Evolutionary conservation across 805 yeast species (phyloP), one percentile per base, ranked within the genome.

Genomic region (Debaryomyces tyrocola): DNA sequence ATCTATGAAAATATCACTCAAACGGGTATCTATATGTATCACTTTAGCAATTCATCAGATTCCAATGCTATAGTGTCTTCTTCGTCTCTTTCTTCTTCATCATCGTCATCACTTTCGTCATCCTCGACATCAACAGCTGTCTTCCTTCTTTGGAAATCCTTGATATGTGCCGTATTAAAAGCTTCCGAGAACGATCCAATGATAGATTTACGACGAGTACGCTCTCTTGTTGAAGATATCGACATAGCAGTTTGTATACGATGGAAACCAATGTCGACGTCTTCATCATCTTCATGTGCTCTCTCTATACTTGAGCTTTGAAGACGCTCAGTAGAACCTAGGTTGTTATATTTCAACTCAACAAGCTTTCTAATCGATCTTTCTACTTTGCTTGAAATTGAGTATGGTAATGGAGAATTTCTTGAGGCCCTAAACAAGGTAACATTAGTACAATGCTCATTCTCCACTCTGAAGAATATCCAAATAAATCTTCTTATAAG

Each of bases 401-500:
- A 79, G 52, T 90, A 92, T 0, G 99, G 99, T 44, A 92, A 68
- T 2, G 92, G 88, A 8, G 89, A 72, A 50, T 92, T 97, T 47
- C 95, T 81, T 8, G 95, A 84, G 0, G 97, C 98, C 52, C 96
- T 78, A 65, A 84, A 87, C 37, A 90, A 69, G 45, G 82, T 83
- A 10, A 90, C 96, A 61, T 92, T 92, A 0, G 97, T 84, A 40
- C 91, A 85, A 64, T 94, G 99, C 64, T 94, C 98, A 66, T 94
- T 94, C 57, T 94, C 99, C 78, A 94, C 85, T 69, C 99, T 83
- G 72, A 94, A 85, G 41, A 87, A 79, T 6, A 90, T 75, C 99
- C 99, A 94, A 11, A 92, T 70, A 55, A 89, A 86, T 60, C 99
- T 76, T 62, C 99, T 78, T 2, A 87, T 28, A 3, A 90, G 66